Percentiles rank a stretch among this genome's conserved stretches.
Conservation (phyloP, 2,329 filamentous ascomycete species). For the Neofusicoccum kwambonambiense region DNA sequence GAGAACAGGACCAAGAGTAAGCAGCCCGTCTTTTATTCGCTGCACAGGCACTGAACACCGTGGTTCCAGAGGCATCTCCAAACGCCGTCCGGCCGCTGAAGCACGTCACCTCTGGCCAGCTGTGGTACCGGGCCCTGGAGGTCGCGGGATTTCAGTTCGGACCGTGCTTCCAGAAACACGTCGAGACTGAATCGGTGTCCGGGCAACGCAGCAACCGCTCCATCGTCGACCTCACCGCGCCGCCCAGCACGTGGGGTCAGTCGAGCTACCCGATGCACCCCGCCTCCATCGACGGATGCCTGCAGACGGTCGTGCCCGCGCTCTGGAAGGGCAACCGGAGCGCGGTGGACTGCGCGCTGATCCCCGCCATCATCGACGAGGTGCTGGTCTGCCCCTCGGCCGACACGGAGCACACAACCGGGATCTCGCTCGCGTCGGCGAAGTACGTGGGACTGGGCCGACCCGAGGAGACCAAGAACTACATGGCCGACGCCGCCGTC, state of each 20-base stretch:
- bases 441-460: slow-evolving; percentile 21
- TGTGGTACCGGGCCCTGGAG: slow-evolving; percentile 3
- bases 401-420: neutral
- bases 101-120: too few relatives aligned
- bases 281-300: slow-evolving; percentile 27
- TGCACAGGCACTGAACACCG: too few relatives aligned
- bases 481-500: neutral
- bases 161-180: slow-evolving; percentile 15
- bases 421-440: slow-evolving; percentile 5
- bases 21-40: neutral
- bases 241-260: slow-evolving; percentile 13
- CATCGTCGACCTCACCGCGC: slow-evolving; percentile 21
- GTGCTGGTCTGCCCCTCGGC: slow-evolving; percentile 21
- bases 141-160: slow-evolving; percentile 17
- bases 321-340: slow-evolving; percentile 5
- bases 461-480: slow-evolving; percentile 21
- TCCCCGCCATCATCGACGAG: slow-evolving; percentile 27
- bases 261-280: slow-evolving; percentile 31
- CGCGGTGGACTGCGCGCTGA: slow-evolving; percentile 19
- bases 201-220: slow-evolving; percentile 3
- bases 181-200: neutral
- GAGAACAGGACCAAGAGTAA: neutral
- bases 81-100: too few relatives aligned
- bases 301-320: slow-evolving; percentile 24
- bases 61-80: too few relatives aligned